Evolutionary conservation across 2,329 filamentous ascomycete species (phyloP), one percentile per base, ranked within the genome.

Genomic region (Salinomyces thailandicus): DNA sequence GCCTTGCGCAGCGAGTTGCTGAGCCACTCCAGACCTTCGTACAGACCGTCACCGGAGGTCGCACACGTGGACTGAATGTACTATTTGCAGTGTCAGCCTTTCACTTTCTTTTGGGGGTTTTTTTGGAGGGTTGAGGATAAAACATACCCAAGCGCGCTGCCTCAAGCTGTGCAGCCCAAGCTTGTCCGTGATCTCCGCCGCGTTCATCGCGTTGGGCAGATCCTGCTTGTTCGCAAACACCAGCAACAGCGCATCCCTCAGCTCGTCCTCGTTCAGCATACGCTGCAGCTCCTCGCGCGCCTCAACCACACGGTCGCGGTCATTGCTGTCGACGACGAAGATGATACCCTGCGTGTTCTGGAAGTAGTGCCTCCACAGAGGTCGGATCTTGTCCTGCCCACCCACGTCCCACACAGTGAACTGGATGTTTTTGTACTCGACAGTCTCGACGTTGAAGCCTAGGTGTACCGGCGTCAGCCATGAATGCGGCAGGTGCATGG

Each of bases 211-310:
- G 63, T 96, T 96, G 41, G 75, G 71, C 52, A 96, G 70, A 76
- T 98, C 91, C 68, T 96, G 91, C 76, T 98, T 98, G 72, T 98
- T 98, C 57, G 91, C 91, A 62, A 98, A 96, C 28, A 98, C 89
- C 43, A 96, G 68, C 52, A 98, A 69, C 52, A 96, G 71, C 44
- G 86, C 87, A 59, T 96, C 89, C 68, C 91, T 87, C 78, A 96
- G 89, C 72, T 98, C 91, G 47, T 89, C 80, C 62, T 96, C 91
- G 64, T 93, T 91, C 67, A 96, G 85, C 66, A 96, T 96, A 58
- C 89, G 83, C 68, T 95, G 86, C 48, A 98, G 72, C 64, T 98
- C 91, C 61, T 85, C 83, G 53, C 81, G 77, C 38, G 91, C 91
- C 68, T 96, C 91, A 39, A 91, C 85, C 63, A 98, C 85, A 60